Percentiles rank a stretch among this genome's conserved stretches.
Conservation (phyloP, 2,329 filamentous ascomycete species). For the Fusarium longipes region DNA sequence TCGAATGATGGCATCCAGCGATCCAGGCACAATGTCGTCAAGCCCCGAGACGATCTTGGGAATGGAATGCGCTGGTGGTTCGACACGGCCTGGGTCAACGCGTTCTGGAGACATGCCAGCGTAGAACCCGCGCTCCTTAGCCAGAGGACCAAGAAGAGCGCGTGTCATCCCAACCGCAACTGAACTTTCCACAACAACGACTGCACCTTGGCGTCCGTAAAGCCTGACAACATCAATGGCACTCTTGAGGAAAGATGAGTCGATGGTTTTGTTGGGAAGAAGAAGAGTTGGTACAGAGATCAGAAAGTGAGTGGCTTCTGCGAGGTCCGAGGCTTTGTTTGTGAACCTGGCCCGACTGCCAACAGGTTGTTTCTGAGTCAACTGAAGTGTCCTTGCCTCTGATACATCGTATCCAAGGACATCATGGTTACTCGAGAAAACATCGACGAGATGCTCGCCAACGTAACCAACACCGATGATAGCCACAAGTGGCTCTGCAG, state of each 20-base stretch:
- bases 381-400: conserved; percentile 50
- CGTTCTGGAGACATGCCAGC: conserved; percentile 65
- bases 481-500: conserved; percentile 54
- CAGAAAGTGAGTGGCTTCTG: conserved; percentile 62
- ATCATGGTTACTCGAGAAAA: conserved; percentile 55
- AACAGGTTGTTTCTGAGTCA: conserved; percentile 47
- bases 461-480: conserved; percentile 66
- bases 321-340: conserved; percentile 52
- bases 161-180: conserved; percentile 67
- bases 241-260: conserved; percentile 59
- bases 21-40: conserved; percentile 58
- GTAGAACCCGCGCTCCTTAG: conserved; percentile 55
- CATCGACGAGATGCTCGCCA: conserved; percentile 60
- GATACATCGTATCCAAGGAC: conserved; percentile 64
- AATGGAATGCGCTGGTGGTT: conserved; percentile 56
- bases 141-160: conserved; percentile 59
- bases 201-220: conserved; percentile 57
- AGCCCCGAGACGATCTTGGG: conserved; percentile 66
- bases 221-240: conserved; percentile 56
- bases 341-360: conserved; percentile 54
- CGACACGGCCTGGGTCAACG: conserved; percentile 62
- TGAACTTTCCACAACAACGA: conserved; percentile 64
- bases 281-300: conserved; percentile 66
- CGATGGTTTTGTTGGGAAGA: conserved; percentile 58
- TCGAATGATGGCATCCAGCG: conserved; percentile 56